phyloP scores from a whole-genome alignment of 441 rosid species.

The Adansonia rubrostipa region DNA sequence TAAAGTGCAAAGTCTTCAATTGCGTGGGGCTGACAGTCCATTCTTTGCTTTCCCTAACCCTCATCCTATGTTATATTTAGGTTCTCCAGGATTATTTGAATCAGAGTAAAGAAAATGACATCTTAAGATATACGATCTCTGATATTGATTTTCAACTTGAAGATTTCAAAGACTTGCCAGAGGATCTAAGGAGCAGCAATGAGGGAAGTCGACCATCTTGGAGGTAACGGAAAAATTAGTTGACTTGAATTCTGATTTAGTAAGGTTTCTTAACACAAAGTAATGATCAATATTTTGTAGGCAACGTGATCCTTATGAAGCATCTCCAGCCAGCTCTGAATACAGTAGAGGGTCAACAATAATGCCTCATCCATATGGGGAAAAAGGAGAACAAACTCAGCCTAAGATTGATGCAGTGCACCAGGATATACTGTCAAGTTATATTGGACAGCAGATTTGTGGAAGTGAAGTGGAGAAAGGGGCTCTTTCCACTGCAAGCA shows the following conservation, averaged over 20 bases:
- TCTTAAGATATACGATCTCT: conserved; percentile 48
- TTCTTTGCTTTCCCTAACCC: conserved; percentile 20
- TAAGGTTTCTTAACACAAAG: conserved; percentile 31
- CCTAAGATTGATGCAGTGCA: conserved; percentile 47
- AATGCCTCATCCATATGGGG: conserved; percentile 46
- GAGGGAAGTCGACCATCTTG: conserved; percentile 73
- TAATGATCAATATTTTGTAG: conserved; percentile 42
- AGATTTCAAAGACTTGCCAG: conserved; percentile 74
- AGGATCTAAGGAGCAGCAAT: conserved; percentile 64
- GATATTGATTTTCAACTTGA: conserved; percentile 74
- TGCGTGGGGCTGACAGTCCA: background rate
- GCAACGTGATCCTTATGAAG: conserved; percentile 83
- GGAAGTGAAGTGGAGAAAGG: conserved; percentile 45
- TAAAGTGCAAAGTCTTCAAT: background rate
- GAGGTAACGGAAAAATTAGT: conserved; percentile 57
- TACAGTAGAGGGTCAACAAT: conserved; percentile 84
- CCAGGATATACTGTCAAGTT: conserved; percentile 37
- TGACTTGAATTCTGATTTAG: conserved; percentile 2
- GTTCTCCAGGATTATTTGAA: conserved; percentile 81
- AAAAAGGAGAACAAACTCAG: conserved; percentile 49
- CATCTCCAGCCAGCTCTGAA: conserved; percentile 88
- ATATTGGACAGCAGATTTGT: conserved; percentile 34
- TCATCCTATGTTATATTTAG: conserved; percentile 45
- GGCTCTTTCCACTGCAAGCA: conserved; percentile 43
- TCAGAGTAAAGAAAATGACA: conserved; percentile 66